Conservation (phyloP, 2,329 filamentous ascomycete genomes). For the Geosmithia morbida region DNA sequence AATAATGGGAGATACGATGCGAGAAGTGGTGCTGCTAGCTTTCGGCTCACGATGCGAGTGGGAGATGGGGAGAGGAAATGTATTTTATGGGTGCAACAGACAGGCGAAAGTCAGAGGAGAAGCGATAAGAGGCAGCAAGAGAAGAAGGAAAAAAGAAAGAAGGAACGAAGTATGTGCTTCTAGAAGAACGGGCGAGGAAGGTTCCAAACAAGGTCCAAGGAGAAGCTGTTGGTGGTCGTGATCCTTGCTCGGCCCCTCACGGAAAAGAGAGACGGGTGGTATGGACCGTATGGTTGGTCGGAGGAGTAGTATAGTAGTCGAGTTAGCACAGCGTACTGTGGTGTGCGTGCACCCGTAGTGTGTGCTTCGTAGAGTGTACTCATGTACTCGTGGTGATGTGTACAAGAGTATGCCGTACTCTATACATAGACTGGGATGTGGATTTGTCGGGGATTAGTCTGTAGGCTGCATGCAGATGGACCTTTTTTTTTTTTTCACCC, state of each 20-base stretch:
- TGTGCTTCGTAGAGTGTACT: too few species aligned
- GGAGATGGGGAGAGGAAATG: too few species aligned
- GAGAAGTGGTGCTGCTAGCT: too few species aligned
- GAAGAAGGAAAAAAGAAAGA: not conserved
- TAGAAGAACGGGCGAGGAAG: not conserved
- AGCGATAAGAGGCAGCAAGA: not conserved
- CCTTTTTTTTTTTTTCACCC: not conserved
- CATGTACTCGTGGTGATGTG: too few species aligned
- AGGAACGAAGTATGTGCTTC: not conserved
- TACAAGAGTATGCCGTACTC: too few species aligned
- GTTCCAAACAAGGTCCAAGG: not conserved
- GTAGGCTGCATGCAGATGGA: not conserved
- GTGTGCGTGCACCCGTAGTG: too few species aligned
- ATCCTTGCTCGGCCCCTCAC: not conserved
- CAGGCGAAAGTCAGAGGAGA: not conserved
- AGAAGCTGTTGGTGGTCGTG: not conserved
- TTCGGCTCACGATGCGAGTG: too few species aligned
- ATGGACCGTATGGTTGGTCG: too few species aligned
- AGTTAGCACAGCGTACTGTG: too few species aligned
- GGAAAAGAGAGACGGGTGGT: not conserved
- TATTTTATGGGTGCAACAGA: not conserved
- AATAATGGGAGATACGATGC: too few species aligned
- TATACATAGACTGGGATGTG: not conserved
- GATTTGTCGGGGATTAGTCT: not conserved
- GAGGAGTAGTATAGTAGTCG: too few species aligned